Base-by-base conservation (phyloP, 495 filamentous ascomycete genomes). In the Xylaria intraflava region DNA sequence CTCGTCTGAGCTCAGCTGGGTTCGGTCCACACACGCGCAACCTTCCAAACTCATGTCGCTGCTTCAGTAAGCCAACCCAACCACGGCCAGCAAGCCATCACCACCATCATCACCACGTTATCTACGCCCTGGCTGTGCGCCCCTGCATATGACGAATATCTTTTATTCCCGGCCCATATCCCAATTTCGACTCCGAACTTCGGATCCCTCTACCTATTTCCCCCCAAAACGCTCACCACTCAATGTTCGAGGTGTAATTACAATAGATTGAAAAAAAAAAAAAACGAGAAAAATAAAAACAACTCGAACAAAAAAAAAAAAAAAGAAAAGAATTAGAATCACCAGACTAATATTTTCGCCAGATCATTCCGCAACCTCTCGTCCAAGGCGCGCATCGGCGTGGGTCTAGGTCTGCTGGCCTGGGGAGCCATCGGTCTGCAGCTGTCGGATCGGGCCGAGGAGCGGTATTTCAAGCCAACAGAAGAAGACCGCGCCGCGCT, bases 371-470 rank as follows among this genome's bases (percentile, higher is more conserved):
- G 56, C 39, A 67, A 66, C 49, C 68, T 78, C 19, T 62, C 69
- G 10, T 61, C 67, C 14, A 67, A 59, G 43, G 47, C 66, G 35
- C 68, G 66, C 46, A 46, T 71, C 24, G 68, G 62, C 40, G 57
- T 76, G 44, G 73, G 75, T 39, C 56, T 64, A n/a, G 69, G 66
- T 44, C 53, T 78, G 40, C 38, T 76, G 19, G 58, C 62, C 38
- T 78, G 75, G 75, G 73, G 75, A 16, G 41, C 59, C 36, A 55
- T 70, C 33, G 75, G 75, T 11, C 65, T 73, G 31, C 62, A 68
- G 16, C 39, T 75, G 9, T 59, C 62, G 26, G 72, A 74, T 59
- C 65, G 62, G 50, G 60, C 65, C 30, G 75, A 74, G 53, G 67
- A 72, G 39, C 66, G 61, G 43, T 66, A 71, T 44, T 65, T 67